These are phyloP conservation scores for Allium sativum DNA, from an alignment of 106 monocot genomes.

Conservation along the genomic window DNA sequence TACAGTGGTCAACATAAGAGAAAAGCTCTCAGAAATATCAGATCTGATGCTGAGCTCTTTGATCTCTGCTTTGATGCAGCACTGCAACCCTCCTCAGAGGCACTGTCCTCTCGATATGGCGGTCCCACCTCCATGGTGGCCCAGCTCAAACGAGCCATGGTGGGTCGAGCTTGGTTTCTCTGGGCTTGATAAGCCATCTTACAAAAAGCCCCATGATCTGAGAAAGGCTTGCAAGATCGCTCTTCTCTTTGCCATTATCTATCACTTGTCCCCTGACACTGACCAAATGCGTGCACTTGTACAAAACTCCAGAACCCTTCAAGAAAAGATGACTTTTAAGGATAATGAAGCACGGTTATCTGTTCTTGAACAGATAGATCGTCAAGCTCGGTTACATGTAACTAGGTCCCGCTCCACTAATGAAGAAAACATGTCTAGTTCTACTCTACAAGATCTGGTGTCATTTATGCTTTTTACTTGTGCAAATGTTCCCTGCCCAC, in stretches of 20 bases:
- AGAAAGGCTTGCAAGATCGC: conserved; percentile 31
- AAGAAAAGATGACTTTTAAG: conserved; percentile 24
- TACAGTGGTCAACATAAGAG: conserved; percentile 2
- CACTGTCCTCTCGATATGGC: conserved; percentile 18
- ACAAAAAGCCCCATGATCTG: conserved; percentile 31
- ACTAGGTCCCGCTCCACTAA: too few relatives aligned
- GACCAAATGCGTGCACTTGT: conserved; percentile 20
- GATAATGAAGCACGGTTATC: conserved; percentile 18
- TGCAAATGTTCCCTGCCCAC: too few relatives aligned
- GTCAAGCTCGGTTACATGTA: too few relatives aligned
- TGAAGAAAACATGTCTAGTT: too few relatives aligned
- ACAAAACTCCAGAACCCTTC: conserved; percentile 25
- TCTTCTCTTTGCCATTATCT: conserved; percentile 17
- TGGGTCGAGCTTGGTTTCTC: conserved; percentile 17
- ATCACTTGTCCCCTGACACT: conserved; percentile 24
- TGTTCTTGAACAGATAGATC: conserved; percentile 10
- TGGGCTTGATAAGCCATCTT: conserved; percentile 19
- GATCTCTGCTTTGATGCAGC: conserved; percentile 30
- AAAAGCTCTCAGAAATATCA: conserved; percentile 10
- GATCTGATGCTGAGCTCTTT: conserved; percentile 25
- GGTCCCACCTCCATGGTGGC: conserved; percentile 28
- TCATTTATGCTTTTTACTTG: too few relatives aligned
- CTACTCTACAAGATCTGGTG: too few relatives aligned
- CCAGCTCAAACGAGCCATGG: conserved; percentile 21
- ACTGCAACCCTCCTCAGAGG: conserved; percentile 28